Base-by-base conservation (phyloP, 495 filamentous ascomycete genomes). In the Aspergillus panamensis region DNA sequence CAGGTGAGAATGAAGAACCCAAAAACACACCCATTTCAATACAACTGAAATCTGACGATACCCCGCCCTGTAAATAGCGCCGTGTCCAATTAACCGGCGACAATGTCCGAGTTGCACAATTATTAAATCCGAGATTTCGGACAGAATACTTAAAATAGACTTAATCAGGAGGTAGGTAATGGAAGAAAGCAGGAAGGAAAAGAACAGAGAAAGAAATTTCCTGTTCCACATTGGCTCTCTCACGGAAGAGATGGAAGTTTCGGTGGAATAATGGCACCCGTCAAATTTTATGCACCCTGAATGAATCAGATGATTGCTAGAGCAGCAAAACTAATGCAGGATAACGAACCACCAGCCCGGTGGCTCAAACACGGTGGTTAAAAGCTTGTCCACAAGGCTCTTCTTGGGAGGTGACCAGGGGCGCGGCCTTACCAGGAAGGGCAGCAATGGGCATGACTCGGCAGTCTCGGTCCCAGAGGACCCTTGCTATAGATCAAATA, bases 361-460 rank as follows among this genome's bases (percentile, higher is more conserved):
- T 48, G 48, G 48, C 51, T 52, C 56, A 52, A 45, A 49, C 58
- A 57, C 55, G 58, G 61, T 66, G 64, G 64, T 59, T 63, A 66
- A 66, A 66, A 66, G 64, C 64, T 66, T 66, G 64, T 63, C 64
- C 60, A 59, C 60, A 61, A 54, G 64, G 55, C 64, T 62, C 56
- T 56, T 51, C 55, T 60, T 53, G 57, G 55, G 60, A 53, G 51
- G 49, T 55, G 50, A 48, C 43, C 32, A 59, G 53, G 53, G 52
- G 57, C 31, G 48, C 31, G 48, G 43, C 54, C 45, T 55, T 54
- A 53, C 58, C 60, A 6, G 19, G 55, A 47, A 40, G 3, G 58
- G 64, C 48, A 66, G 49, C 21, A 55, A 61, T 66, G 35, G 54
- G 17, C 63, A 49, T 56, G 45, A 51, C 49, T 62, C 42, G 59